phyloP scores from a whole-genome alignment of 768 basidiomycete species.

The Suillus weaverae region DNA sequence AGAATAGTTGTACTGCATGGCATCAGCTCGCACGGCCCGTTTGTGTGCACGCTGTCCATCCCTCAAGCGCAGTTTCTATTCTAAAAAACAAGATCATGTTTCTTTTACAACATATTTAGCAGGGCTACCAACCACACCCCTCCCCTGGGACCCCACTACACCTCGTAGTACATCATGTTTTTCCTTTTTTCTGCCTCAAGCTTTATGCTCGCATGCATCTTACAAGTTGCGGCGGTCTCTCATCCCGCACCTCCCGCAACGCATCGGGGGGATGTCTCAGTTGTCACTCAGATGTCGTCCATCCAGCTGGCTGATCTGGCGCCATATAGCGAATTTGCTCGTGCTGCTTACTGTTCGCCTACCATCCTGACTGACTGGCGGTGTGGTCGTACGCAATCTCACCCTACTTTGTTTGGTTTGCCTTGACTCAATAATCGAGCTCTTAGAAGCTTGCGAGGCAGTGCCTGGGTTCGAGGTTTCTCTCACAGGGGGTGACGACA shows the following conservation, averaged over 20 bases:
- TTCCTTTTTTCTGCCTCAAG: background rate
- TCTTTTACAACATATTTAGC: background rate
- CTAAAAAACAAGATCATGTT: background rate
- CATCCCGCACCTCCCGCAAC: background rate
- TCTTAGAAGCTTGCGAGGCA: constrained; percentile 34
- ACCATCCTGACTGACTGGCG: constrained; percentile 38
- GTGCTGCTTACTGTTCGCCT: constrained; percentile 53
- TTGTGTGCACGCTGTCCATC: background rate
- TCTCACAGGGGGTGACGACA: constrained; percentile 50
- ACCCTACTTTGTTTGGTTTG: background rate
- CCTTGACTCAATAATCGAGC: background rate
- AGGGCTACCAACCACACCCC: background rate
- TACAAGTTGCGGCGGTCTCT: constrained; percentile 9
- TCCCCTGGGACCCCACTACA: background rate
- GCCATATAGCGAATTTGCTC: constrained; percentile 52
- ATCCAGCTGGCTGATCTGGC: constrained; percentile 36
- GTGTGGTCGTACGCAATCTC: constrained; percentile 41
- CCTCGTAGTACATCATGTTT: background rate
- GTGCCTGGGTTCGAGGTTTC: constrained; percentile 38
- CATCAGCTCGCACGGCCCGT: background rate
- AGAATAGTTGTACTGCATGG: background rate
- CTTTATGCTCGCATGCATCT: background rate
- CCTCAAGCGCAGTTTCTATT: background rate
- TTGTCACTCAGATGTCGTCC: constrained; percentile 27
- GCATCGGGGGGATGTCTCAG: constrained; percentile 6